These are phyloP conservation scores for Mycena sp. DNA, from an alignment of 1,284 basidiomycete genomes.

Conservation along the genomic window DNA sequence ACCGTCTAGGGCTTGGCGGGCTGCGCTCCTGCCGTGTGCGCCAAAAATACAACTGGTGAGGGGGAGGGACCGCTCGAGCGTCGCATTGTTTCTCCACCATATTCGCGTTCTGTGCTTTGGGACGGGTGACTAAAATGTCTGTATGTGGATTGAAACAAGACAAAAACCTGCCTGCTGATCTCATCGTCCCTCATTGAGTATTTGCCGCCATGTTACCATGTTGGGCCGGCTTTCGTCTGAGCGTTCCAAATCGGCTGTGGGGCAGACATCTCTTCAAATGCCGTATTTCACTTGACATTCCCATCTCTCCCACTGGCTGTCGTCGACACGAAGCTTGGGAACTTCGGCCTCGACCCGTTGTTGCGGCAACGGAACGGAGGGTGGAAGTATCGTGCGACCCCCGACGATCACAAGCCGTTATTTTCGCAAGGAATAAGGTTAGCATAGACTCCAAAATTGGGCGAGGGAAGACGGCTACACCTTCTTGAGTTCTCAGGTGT, in stretches of 20 bases:
- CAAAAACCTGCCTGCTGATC: slow-evolving; percentile 5
- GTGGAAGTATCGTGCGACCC: too few species aligned
- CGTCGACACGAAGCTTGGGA: too few species aligned
- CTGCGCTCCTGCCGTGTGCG: neutral
- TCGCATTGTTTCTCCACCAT: slow-evolving; percentile 2
- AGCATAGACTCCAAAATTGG: too few species aligned
- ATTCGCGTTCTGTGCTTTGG: slow-evolving; percentile 4
- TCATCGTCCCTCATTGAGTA: slow-evolving; percentile 4
- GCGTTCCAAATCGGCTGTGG: neutral
- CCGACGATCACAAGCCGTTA: too few species aligned
- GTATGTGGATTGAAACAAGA: slow-evolving; percentile 13
- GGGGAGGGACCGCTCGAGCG: neutral
- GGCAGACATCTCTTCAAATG: neutral
- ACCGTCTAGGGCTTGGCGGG: neutral
- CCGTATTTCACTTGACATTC: too few species aligned
- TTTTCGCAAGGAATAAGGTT: too few species aligned
- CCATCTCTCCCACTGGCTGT: too few species aligned
- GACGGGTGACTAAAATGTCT: slow-evolving; percentile 7
- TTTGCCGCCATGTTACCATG: neutral
- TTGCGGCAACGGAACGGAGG: too few species aligned
- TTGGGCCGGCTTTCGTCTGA: neutral
- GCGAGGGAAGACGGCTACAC: too few species aligned
- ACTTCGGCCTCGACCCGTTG: too few species aligned
- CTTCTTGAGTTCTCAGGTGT: too few species aligned
- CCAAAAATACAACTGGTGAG: slow-evolving; percentile 3